Conservation (phyloP, 192 early-diverging fungal species). For the Gorgonomyces haynaldii region DNA sequence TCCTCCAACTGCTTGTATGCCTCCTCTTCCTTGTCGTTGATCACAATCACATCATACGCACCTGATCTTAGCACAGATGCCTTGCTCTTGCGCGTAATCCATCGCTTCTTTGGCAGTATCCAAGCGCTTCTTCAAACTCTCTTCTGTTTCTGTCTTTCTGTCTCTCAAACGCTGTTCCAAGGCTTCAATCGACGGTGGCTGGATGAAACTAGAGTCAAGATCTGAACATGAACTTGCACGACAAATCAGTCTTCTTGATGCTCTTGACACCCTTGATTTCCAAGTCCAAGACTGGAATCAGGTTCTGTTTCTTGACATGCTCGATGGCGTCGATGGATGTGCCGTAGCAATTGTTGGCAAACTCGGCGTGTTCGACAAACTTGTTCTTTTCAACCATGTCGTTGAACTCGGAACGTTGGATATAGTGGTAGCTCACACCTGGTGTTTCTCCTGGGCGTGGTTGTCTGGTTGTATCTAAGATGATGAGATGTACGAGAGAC, state of each 20-base stretch:
- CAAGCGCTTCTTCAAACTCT: conserved; percentile 14
- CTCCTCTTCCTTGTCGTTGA: conserved; percentile 19
- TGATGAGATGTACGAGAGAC: conserved; percentile 56
- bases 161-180: conserved; percentile 14
- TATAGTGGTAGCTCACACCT: conserved; percentile 33
- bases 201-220: conserved; percentile 13
- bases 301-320: conserved; percentile 18
- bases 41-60: conserved; percentile 13
- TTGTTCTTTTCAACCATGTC: conserved; percentile 16
- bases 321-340: conserved; percentile 25
- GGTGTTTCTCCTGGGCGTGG: conserved; percentile 30
- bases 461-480: conserved; percentile 19
- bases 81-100: conserved; percentile 11
- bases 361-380: conserved; percentile 33
- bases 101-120: conserved; percentile 17
- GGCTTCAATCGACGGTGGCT: conserved; percentile 22
- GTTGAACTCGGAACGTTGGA: conserved; percentile 19
- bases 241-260: conserved; percentile 15
- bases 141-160: conserved; percentile 13
- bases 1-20: conserved; percentile 16
- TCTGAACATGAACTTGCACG: conserved; percentile 14
- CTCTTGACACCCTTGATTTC: conserved; percentile 24
- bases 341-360: conserved; percentile 33
- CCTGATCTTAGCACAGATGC: too few species aligned
- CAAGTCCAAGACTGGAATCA: conserved; percentile 37